These are phyloP conservation scores for Cymodocea nodosa DNA, from an alignment of 116 monocot species.

Conservation along the genomic window DNA sequence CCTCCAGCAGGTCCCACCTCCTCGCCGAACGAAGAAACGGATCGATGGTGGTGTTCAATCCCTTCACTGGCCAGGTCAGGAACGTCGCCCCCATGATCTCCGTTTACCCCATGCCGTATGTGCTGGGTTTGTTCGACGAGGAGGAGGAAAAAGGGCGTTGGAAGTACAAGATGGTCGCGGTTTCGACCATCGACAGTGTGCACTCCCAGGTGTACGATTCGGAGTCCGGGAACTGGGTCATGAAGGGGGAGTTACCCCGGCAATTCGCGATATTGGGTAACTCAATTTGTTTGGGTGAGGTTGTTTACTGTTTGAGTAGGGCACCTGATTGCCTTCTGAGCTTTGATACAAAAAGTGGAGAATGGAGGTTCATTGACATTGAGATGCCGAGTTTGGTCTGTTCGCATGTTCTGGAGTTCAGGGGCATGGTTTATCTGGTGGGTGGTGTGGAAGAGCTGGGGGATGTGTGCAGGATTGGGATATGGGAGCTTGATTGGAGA, in stretches of 20 bases:
- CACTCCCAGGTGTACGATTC: constrained; percentile 33
- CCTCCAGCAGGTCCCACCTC: constrained; percentile 4
- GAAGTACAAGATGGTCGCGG: constrained; percentile 27
- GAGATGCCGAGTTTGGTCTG: constrained; percentile 16
- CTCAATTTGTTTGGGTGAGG: constrained; percentile 11
- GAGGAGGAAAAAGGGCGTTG: not conserved
- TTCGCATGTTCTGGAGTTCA: constrained; percentile 20
- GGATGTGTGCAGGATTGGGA: constrained; percentile 17
- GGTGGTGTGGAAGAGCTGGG: constrained; percentile 32
- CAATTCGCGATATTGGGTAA: constrained; percentile 21
- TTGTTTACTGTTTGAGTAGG: constrained; percentile 21
- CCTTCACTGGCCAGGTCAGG: constrained; percentile 3
- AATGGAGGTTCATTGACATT: constrained; percentile 14
- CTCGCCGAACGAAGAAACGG: constrained; percentile 3
- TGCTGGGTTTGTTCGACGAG: constrained; percentile 20
- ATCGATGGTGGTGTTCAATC: constrained; percentile 2
- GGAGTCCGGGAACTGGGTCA: constrained; percentile 12
- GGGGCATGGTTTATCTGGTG: constrained; percentile 19
- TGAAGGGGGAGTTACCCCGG: constrained; percentile 13
- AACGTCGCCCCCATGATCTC: constrained; percentile 7
- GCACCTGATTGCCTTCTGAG: constrained; percentile 24
- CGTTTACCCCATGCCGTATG: constrained; percentile 4
- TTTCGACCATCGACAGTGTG: constrained; percentile 14
- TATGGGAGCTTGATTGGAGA: constrained; percentile 23
- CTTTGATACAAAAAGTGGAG: constrained; percentile 11